Evolutionary conservation across 768 basidiomycete genomes (phyloP), one percentile per base, ranked within the genome.

Genomic region (Stropharia rugosoannulata): DNA sequence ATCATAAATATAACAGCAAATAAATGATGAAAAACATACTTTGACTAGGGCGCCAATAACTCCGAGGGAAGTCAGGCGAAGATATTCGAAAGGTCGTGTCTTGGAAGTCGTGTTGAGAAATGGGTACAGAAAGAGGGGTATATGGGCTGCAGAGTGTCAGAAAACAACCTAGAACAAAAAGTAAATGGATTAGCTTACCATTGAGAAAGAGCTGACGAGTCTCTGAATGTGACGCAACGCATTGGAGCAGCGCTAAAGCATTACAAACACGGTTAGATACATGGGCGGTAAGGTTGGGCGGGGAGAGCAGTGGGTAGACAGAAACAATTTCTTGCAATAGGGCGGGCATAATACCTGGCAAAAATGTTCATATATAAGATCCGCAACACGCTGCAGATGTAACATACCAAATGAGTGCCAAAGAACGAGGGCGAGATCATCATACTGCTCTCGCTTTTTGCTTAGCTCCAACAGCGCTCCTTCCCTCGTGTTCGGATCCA

Each of bases 31-130:
- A 12, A n/a, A 19, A 70, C 72, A 55, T 63, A 94, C 94, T 81
- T 99, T 99, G 68, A 99, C 97, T 49, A 99, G 84, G 16, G 97
- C 97, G 40, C 97, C 97, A 62, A 99, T 99, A 59, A 99, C 97
- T 37, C 97, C 97, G n/a, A 99, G 85, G 38, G 95, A 97, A 11
- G 97, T 99, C 54, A 99, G 84, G n/a, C 97, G 88, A 51, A 99
- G 85, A 72, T 99, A 99, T 78, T 99, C 97, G 68, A 99, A 99
- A 1, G 96, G 96, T n/a, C 96, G 86, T 11, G 96, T 98, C 80
- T 99, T 99, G 54, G 92, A 94, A 11, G 95, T 99, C 5, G 96
- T 99, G 73, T 99, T 99, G 64, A 99, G 79, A 77, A 99, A 99
- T 16, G 96, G 96, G 73, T 99, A 99, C 64, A 99, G 80, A 76